Percentiles rank a stretch among this genome's conserved stretches.
Conservation (phyloP, 768 basidiomycete species). For the Leccinum rimulosum region DNA sequence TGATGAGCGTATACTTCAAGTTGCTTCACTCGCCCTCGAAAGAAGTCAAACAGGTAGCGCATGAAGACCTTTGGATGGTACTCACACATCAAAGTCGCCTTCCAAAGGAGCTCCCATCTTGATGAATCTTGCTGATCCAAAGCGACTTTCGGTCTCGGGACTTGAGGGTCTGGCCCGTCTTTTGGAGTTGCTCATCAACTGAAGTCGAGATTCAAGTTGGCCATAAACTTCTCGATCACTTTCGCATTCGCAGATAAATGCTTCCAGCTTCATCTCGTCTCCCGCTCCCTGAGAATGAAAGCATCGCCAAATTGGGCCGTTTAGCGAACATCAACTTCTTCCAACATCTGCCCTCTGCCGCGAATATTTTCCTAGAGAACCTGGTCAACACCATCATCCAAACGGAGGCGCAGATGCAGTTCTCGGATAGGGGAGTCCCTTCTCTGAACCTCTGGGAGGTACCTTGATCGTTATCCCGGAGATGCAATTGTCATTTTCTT, state of each 20-base stretch:
- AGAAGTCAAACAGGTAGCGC: constrained; percentile 93
- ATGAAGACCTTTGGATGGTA: constrained; percentile 88
- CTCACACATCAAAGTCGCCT: constrained; percentile 86
- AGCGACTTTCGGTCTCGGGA: constrained; percentile 88
- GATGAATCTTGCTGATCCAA: constrained; percentile 97
- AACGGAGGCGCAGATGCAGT: too few species aligned
- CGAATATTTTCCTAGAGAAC: too few species aligned
- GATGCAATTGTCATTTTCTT: constrained; percentile 59
- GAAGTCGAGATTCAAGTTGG: constrained; percentile 99
- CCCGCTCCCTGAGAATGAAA: constrained; percentile 29
- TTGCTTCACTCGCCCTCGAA: constrained; percentile 80
- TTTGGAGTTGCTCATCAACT: constrained; percentile 91
- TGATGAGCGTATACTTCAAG: constrained; percentile 92
- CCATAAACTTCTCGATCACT: constrained; percentile 92
- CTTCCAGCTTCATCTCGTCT: too few species aligned
- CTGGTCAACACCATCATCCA: too few species aligned
- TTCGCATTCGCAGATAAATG: too few species aligned
- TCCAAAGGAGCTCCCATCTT: constrained; percentile 93
- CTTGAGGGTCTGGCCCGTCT: constrained; percentile 93
- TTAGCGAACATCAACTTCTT: constrained; percentile 97
- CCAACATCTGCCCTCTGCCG: constrained; percentile 71
- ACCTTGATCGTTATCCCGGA: too few species aligned
- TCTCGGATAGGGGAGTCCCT: too few species aligned
- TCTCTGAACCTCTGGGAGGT: too few species aligned
- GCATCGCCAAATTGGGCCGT: constrained; percentile 90